Base-by-base conservation (phyloP, 2,329 filamentous ascomycete species). In the Aspergillus fumigatus region DNA sequence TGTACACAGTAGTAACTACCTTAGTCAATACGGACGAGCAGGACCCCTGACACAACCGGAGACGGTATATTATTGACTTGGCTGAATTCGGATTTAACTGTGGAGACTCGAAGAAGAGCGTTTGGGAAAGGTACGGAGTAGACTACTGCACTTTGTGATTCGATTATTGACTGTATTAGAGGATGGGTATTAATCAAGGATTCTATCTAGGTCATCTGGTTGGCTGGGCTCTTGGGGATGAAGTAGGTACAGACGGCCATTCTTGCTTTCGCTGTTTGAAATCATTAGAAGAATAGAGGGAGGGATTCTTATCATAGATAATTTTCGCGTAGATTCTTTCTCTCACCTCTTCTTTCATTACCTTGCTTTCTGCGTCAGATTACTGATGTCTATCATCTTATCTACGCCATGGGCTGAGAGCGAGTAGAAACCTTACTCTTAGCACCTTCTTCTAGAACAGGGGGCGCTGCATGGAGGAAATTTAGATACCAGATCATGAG, bases 381-480 rank as follows among this genome's bases (percentile, higher is more conserved):
- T 38, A 14, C 32, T 14, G 14, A 38, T 17, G 3, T 2, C 32
- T 38, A 7, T 38, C 14, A 38, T 17, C 14, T 38, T 38, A 38
- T 38, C 32, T 17, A 5, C 32, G 14, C 14, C 10, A 0, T 17
- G 6, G 32, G 6, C 32, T 38, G 3, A 17, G 32, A 38, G 32
- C 32, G 32, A 38, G 32, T 7, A 38, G 32, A 17, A 10, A 8
- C 52, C 21, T 45, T 11, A 38, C 19, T 19, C 25, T 38, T 47
- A 23, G 43, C 17, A 27, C 19, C 35, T 29, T 27, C 50, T 47
- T 57, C 55, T 57, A 57, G 55, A 57, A 57, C 55, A 57, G 51
- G 55, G 55, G 55, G 55, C 29, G 53, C 43, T 47, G 23, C 43
- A 47, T 21, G 10, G 21, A 47, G 43, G 23, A 25, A 23, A 14